phyloP scores from a whole-genome alignment of 257 asterid species.

The Fraxinus anomala region DNA sequence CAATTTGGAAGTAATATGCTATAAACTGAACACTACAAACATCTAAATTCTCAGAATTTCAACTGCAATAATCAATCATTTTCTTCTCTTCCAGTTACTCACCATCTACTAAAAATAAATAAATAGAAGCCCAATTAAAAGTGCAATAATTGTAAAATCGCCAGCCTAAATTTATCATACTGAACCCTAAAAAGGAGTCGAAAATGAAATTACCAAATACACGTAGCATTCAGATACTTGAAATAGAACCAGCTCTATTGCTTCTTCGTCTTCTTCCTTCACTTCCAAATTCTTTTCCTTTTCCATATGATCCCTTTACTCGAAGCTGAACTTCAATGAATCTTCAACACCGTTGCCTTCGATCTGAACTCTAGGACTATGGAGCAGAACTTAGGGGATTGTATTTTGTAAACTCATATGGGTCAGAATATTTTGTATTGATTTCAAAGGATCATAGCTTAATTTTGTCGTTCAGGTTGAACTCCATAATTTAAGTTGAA shows the following conservation, averaged over 20 bases:
- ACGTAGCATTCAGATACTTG: conserved; percentile 91
- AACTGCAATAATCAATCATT: background rate
- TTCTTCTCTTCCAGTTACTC: background rate
- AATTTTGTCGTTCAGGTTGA: no score
- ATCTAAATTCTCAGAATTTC: background rate
- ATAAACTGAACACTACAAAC: background rate
- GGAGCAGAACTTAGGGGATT: background rate
- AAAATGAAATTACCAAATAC: conserved; percentile 61
- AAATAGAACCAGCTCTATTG: conserved; percentile 67
- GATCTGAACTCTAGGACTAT: background rate
- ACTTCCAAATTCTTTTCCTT: conserved; percentile 44
- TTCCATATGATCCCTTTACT: conserved; percentile 47
- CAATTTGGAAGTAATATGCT: background rate
- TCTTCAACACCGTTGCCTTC: background rate
- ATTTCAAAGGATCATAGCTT: no score
- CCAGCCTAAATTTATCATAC: conserved; percentile 5
- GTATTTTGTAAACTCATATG: no score
- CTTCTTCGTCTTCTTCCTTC: conserved; percentile 47
- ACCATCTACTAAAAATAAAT: conserved; percentile 10
- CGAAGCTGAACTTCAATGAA: conserved; percentile 19
- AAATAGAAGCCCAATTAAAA: conserved; percentile 3
- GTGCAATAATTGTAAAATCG: background rate
- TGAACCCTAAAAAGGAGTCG: conserved; percentile 7
- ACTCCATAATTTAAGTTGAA: no score
- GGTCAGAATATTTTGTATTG: no score